Base-by-base conservation (phyloP, 1,139 yeast species). In the Taphrina wiesneri region DNA sequence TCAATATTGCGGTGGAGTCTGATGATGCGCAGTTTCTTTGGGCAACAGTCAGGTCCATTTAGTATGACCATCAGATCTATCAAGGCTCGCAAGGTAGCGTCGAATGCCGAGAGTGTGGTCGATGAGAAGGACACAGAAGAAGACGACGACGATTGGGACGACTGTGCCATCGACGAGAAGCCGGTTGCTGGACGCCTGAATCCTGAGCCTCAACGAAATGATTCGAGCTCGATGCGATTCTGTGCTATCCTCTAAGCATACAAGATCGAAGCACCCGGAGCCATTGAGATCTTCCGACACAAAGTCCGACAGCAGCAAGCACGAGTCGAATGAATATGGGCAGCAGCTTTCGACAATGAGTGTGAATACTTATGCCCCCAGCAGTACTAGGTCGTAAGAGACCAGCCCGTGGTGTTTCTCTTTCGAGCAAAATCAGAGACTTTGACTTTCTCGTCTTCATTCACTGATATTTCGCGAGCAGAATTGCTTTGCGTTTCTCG, bases 1-100 rank as follows among this genome's bases (percentile, higher is more conserved):
- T 21, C 56, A 13, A 66, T 66, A 17, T 39, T 39, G 6, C 59
- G 66, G 26, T 66, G 60, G 45, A 39, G 56, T 19, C n/a, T 66
- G 34, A 66, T 66, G 68, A 46, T 36, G 32, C 59, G 68, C 30
- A 39, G 56, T 49, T 66, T 63, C 56, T 63, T 62, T 21, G 61
- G 45, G 36, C 19, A 45, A 3, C 68, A 63, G 52, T 11, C 7
- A 7, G 68, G 68, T n/a, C 59, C 59, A 1, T 66, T 56, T 51
- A 52, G 59, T 15, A 19, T 61, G 11, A 49, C 53, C 28, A 21
- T 65, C 19, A 23, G n/a, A 7, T 45, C 66, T 13, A 61, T 65
- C 49, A 57, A 53, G 19, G 67, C 66, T 13, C 39, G 52, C 13
- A 6, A 7, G 32, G 23, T 4, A n/a, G 6, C 59, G 17, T 39